Conservation (phyloP, 495 filamentous ascomycete genomes). For the Lasiosphaeria hispida region DNA sequence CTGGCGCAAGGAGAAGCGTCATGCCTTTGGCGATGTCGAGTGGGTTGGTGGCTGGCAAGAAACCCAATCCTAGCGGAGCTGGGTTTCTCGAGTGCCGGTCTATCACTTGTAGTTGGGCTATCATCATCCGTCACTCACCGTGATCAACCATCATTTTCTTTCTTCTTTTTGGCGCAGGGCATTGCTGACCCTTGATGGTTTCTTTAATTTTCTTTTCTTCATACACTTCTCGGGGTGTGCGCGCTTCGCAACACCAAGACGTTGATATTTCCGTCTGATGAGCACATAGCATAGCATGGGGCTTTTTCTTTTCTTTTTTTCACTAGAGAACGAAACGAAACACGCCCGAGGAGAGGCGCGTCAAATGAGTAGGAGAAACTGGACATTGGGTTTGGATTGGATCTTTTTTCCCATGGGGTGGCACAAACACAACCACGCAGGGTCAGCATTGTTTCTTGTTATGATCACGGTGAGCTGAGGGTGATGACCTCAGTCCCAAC, state of each 20-base stretch:
- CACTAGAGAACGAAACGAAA: conserved; percentile 29
- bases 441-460: conserved; percentile 27
- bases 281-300: conserved; percentile 34
- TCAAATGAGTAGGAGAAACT: conserved; percentile 20
- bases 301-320: conserved; percentile 16
- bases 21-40: conserved; percentile 72
- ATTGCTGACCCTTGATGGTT: conserved; percentile 31
- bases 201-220: conserved; percentile 23
- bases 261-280: conserved; percentile 19
- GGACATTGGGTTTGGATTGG: conserved; percentile 31
- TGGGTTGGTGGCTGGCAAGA: conserved; percentile 90
- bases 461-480: conserved; percentile 10
- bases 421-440: conserved; percentile 14
- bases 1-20: conserved; percentile 68
- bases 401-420: conserved; percentile 12
- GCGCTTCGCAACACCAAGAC: conserved; percentile 14
- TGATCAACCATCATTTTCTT: conserved; percentile 17
- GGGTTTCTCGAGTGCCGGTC: conserved; percentile 31
- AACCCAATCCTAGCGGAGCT: conserved; percentile 35
- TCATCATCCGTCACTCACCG: conserved; percentile 26
- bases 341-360: conserved; percentile 8
- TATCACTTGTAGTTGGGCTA: conserved; percentile 55
- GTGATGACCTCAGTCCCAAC: conserved; percentile 30
- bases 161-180: conserved; percentile 18
- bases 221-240: conserved; percentile 6